Base-by-base conservation (phyloP, 768 basidiomycete species). In the Rhodocollybia butyracea region DNA sequence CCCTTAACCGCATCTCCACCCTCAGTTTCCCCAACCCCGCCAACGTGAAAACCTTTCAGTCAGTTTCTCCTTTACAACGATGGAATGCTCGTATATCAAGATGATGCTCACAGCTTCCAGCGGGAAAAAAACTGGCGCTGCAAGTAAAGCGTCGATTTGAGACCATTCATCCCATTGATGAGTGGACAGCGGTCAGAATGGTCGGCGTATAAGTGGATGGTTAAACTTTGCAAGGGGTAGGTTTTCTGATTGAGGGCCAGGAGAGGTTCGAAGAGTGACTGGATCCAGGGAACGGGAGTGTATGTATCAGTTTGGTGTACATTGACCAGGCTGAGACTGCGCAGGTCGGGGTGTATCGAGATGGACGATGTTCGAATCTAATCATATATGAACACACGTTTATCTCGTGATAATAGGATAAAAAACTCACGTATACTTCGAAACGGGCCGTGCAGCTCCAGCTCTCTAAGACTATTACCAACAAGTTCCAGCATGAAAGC, bases 71-170 rank as follows among this genome's bases (percentile, higher is more conserved):
- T 24, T 17, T 11, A 38, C 12, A 6, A 8, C 34, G 21, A 15
- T 13, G 11, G 24, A 13, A 5, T 6, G 5, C 15, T 4, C 2
- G 32, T 21, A 19, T 24, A 38, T 10, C 31, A 50, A 15, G 22
- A 36, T 31, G 63, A 61, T 27, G 17, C 13, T 43, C 24, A 53
- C 38, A 29, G 34, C 21, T 19, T 53, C 39, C 7, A 53, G 17
- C 22, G 39, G 27, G 13, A 13, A 17, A 24, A 53, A 53, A 26
- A 2, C 13, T 29, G n/a, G 51, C 17, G 29, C 19, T 10, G 39
- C 40, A 22, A 53, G 26, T 8, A 53, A 19, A 8, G 11, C 15
- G 31, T 53, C 51, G n/a, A 53, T 26, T 6, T 38, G 21, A 4
- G 24, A 13, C 51, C 51, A 53, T 34, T 15, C 17, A 8, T 53